Percentiles rank a stretch among this genome's conserved stretches.
phyloP scores from a whole-genome alignment of 176 grass and related monocot genomes.

The Miscanthus lutarioriparius region DNA sequence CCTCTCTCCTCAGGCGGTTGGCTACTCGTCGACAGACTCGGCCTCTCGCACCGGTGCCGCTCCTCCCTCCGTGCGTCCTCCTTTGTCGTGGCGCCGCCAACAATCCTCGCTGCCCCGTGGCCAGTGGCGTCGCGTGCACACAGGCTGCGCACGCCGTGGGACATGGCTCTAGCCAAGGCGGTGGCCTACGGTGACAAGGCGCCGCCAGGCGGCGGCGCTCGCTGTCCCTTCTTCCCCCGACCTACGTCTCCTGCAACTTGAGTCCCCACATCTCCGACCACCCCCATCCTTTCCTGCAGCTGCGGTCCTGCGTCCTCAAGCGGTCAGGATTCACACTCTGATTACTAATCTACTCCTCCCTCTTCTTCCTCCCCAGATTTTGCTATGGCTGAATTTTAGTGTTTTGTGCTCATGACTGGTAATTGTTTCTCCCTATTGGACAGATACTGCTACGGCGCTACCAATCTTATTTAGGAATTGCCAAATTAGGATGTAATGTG shows the following conservation, averaged over 20 bases:
- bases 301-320: background rate
- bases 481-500: background rate
- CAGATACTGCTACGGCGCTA: background rate
- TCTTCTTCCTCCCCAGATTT: background rate
- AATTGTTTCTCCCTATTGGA: background rate
- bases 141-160: too few species aligned
- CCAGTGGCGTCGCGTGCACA: too few species aligned
- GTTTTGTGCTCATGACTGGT: background rate
- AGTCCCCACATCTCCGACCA: background rate
- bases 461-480: background rate
- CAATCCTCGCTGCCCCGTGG: too few species aligned
- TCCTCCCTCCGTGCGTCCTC: too few species aligned
- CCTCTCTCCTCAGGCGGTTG: too few species aligned
- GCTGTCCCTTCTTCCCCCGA: background rate
- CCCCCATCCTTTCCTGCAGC: background rate
- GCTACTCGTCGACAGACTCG: too few species aligned
- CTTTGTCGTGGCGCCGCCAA: too few species aligned
- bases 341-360: too few species aligned
- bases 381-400: background rate
- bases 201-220: background rate
- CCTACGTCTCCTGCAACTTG: background rate
- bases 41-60: too few species aligned
- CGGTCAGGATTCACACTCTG: too few species aligned
- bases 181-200: background rate
- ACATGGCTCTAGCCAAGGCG: background rate